These are phyloP conservation scores for Hordeum vulgare DNA, from an alignment of 176 grass and related monocot genomes.

Conservation along the genomic window MorexV3_pseudomolecules_assembly NC_058523.1:402028567-402029066, in stretches of 20 bases:
- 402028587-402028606: too few species aligned
- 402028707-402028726: neutral
- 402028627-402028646: neutral
- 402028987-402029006: slow-evolving; percentile 37
- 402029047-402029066: slow-evolving; percentile 68
- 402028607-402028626: neutral
- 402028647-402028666: neutral
- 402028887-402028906: neutral
- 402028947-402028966: neutral
- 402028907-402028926: neutral
- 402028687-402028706: neutral
- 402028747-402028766: neutral
- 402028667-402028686: neutral
- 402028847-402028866: neutral
- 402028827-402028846: neutral
- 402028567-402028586: neutral
- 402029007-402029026: slow-evolving; percentile 53
- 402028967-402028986: slow-evolving; percentile 26
- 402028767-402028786: neutral
- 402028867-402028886: neutral
- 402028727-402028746: neutral
- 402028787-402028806: neutral
- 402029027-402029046: slow-evolving; percentile 51
- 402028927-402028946: neutral
- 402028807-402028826: neutral